Evolutionary conservation across 108 stramenopile genomes (phyloP).

Genomic region (Cylindrotheca closterium): DNA sequence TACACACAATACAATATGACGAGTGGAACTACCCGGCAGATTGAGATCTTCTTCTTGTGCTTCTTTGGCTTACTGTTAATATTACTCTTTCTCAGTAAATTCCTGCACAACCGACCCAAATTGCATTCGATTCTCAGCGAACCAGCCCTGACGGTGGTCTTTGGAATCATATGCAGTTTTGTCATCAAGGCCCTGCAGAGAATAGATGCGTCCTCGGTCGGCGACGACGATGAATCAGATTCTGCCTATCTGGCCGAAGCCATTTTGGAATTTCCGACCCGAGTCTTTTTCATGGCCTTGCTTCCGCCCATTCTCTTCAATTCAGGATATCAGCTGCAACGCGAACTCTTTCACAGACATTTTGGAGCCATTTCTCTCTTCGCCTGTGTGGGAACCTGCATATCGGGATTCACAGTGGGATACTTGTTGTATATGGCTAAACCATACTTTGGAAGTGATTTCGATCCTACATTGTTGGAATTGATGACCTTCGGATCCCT

Average conservation of each 20-base stretch:
- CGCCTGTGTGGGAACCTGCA: slow-evolving; percentile 68
- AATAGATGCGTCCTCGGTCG: slow-evolving; percentile 2
- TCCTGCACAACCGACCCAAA: slow-evolving; percentile 34
- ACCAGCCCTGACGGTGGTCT: slow-evolving; percentile 53
- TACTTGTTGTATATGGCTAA: slow-evolving; percentile 29
- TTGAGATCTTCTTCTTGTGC: slow-evolving; percentile 44
- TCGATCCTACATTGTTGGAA: slow-evolving; percentile 60
- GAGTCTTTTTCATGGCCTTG: slow-evolving; percentile 72
- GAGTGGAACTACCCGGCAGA: neutral
- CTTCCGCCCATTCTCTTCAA: slow-evolving; percentile 88
- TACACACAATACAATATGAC: too few relatives aligned
- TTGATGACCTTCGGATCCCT: slow-evolving; percentile 72
- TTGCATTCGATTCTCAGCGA: slow-evolving; percentile 48
- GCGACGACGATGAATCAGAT: slow-evolving; percentile 12
- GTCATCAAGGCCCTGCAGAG: slow-evolving; percentile 14
- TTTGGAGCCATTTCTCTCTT: slow-evolving; percentile 60
- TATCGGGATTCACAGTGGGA: slow-evolving; percentile 50
- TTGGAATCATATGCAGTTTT: slow-evolving; percentile 50
- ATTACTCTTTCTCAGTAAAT: slow-evolving; percentile 39
- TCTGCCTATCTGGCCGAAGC: slow-evolving; percentile 19
- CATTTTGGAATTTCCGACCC: slow-evolving; percentile 53
- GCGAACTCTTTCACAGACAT: slow-evolving; percentile 63
- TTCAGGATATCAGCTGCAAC: slow-evolving; percentile 66
- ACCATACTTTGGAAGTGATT: slow-evolving; percentile 44
- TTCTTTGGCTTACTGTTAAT: slow-evolving; percentile 40